These are phyloP conservation scores for Prunus kanzakura DNA, from an alignment of 306 rosid species.

Conservation along the genomic window DNA sequence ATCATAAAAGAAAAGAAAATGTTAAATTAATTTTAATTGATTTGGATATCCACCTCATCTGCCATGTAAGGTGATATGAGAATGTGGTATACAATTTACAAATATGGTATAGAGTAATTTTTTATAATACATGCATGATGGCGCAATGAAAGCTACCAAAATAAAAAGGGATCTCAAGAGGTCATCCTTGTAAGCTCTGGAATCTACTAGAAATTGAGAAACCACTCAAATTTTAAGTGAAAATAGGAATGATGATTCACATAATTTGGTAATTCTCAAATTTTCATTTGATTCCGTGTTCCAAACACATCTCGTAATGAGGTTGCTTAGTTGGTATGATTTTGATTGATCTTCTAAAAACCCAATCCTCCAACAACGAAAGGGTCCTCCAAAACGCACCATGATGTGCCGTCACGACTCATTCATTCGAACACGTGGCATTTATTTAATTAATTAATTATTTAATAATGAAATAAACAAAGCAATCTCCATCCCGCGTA, in stretches of 20 bases:
- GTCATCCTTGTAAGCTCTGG: too few species aligned
- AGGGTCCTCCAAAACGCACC: neutral
- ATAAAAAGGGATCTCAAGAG: too few species aligned
- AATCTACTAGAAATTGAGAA: too few species aligned
- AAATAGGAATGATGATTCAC: too few species aligned
- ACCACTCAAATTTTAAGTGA: too few species aligned
- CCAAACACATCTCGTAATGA: neutral
- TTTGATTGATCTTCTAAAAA: neutral
- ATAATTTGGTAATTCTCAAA: neutral
- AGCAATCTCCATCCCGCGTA: neutral
- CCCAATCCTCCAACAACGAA: neutral
- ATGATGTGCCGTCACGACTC: neutral
- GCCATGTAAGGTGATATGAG: rapidly evolving
- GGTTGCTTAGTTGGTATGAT: neutral
- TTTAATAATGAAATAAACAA: neutral
- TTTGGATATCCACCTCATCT: rapidly evolving
- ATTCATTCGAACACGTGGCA: neutral
- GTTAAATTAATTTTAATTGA: too few species aligned
- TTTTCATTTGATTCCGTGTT: neutral
- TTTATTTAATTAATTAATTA: neutral
- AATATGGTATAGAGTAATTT: too few species aligned
- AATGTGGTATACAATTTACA: too few species aligned
- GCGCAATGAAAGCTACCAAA: too few species aligned
- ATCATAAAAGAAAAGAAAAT: too few species aligned
- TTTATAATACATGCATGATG: too few species aligned